Evolutionary conservation across 805 yeast genomes (phyloP).

Genomic region (Metschnikowia reukaufii): DNA sequence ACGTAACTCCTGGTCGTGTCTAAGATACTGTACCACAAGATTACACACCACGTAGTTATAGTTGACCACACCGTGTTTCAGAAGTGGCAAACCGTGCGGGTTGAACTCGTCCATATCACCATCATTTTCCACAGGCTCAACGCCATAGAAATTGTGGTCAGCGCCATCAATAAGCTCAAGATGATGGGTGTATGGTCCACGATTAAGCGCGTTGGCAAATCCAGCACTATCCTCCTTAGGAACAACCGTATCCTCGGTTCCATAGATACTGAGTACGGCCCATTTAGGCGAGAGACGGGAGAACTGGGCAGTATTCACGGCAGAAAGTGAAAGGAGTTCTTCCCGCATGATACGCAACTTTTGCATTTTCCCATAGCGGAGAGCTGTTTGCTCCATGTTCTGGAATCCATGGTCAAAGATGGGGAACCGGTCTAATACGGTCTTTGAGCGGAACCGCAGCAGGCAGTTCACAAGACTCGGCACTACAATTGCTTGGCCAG

Average conservation of each 20-base stretch:
- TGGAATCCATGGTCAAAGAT: conserved; percentile 21
- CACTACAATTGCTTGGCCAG: conserved; percentile 41
- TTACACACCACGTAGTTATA: conserved; percentile 56
- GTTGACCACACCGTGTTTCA: conserved; percentile 48
- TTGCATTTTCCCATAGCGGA: conserved; percentile 52
- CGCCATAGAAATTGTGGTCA: conserved; percentile 79
- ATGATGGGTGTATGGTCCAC: conserved; percentile 49
- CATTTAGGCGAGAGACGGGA: conserved; percentile 44
- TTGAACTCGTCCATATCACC: conserved; percentile 33
- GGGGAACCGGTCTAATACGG: conserved; percentile 44
- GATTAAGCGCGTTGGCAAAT: conserved; percentile 57
- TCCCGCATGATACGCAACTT: conserved; percentile 42
- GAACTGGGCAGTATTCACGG: conserved; percentile 46
- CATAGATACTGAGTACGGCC: conserved; percentile 68
- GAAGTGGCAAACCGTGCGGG: conserved; percentile 45
- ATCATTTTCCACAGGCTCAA: conserved; percentile 34
- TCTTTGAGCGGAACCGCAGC: conserved; percentile 60
- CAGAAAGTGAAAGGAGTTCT: conserved; percentile 54
- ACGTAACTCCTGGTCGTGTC: conserved; percentile 47
- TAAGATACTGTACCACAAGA: conserved; percentile 48
- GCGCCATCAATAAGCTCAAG: conserved; percentile 63
- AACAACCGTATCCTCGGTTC: conserved; percentile 63
- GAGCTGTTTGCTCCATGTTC: conserved; percentile 33
- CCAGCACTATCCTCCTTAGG: conserved; percentile 61
- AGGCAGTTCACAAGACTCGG: conserved; percentile 73